A percentile compares a stretch with the other conserved stretches of the same genome.
Evolutionary conservation across 2,329 filamentous ascomycete species (phyloP).

Genomic region (Stachybotrys chartarum): DNA sequence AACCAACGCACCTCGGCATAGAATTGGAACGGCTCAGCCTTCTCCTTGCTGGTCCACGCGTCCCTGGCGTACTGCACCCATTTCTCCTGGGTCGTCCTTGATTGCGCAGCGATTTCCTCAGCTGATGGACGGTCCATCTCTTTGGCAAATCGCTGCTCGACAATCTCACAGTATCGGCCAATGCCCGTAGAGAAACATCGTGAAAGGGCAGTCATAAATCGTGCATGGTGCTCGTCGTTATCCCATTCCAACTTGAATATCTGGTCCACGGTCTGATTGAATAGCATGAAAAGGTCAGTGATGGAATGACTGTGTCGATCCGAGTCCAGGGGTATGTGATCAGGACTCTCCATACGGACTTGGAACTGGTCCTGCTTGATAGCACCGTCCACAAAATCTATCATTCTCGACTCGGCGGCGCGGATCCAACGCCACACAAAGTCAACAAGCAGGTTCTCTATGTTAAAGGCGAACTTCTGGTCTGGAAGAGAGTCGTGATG

Average conservation of each 20-base stretch:
- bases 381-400: slow-evolving; percentile 80
- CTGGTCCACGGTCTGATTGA: slow-evolving; percentile 86
- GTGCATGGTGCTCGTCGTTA: slow-evolving; percentile 86
- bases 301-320: slow-evolving; percentile 89
- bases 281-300: slow-evolving; percentile 87
- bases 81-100: slow-evolving; percentile 81
- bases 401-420: slow-evolving; percentile 70
- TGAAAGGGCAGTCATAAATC: slow-evolving; percentile 91
- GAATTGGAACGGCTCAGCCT: slow-evolving; percentile 94
- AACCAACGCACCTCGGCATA: slow-evolving; percentile 66
- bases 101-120: slow-evolving; percentile 72
- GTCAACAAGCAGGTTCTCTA: slow-evolving; percentile 77
- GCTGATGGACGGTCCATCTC: slow-evolving; percentile 93
- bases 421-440: slow-evolving; percentile 97
- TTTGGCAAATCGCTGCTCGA: slow-evolving; percentile 76
- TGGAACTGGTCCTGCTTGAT: slow-evolving; percentile 86
- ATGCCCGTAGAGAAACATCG: slow-evolving; percentile 79
- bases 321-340: slow-evolving; percentile 62
- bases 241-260: slow-evolving; percentile 85
- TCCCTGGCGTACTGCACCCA: slow-evolving; percentile 92
- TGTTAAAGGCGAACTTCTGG: slow-evolving; percentile 74
- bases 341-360: slow-evolving; percentile 58
- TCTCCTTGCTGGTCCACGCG: slow-evolving; percentile 85
- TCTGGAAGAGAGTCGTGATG: slow-evolving; percentile 69
- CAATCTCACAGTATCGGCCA: slow-evolving; percentile 81